phyloP scores from a whole-genome alignment of 1,284 basidiomycete species.

The Mrakiaceae sp. region DNA sequence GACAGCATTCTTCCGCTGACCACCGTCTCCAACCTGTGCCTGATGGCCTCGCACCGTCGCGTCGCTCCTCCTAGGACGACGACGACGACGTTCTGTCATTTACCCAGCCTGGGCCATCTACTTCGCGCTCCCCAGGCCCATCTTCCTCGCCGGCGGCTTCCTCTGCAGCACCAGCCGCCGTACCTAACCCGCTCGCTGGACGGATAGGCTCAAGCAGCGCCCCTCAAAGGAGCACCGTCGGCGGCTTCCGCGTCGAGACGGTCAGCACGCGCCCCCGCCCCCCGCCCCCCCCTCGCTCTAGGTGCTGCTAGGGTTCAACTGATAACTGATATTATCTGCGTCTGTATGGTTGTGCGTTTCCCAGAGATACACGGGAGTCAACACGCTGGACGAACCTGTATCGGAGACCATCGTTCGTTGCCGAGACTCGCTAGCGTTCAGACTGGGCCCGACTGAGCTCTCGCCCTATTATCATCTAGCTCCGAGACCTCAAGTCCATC shows the following conservation, averaged over 20 bases:
- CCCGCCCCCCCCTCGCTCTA: background rate
- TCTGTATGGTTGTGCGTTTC: background rate
- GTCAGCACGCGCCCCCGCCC: background rate
- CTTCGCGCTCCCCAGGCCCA: background rate
- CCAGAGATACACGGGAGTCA: constrained; percentile 26
- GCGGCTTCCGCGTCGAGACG: constrained; percentile 6
- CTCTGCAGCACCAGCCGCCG: background rate
- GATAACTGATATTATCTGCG: background rate
- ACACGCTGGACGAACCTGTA: constrained; percentile 86
- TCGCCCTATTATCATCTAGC: constrained; percentile 38
- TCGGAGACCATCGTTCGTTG: constrained; percentile 68
- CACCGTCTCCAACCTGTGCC: background rate
- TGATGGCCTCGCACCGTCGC: no score
- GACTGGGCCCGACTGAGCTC: background rate
- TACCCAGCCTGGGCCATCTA: constrained; percentile 7
- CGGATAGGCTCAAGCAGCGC: constrained; percentile 10
- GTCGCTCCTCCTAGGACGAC: constrained; percentile 3
- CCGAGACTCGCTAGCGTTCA: background rate
- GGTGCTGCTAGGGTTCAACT: background rate
- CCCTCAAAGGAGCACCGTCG: constrained; percentile 1
- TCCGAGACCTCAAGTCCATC: constrained; percentile 75
- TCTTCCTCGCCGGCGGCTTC: background rate
- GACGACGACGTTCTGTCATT: constrained; percentile 15
- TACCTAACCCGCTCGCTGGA: constrained; percentile 7
- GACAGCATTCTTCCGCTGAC: background rate